These are phyloP conservation scores for Malus asiatica DNA, from an alignment of 306 rosid genomes.

Conservation along the genomic window DNA sequence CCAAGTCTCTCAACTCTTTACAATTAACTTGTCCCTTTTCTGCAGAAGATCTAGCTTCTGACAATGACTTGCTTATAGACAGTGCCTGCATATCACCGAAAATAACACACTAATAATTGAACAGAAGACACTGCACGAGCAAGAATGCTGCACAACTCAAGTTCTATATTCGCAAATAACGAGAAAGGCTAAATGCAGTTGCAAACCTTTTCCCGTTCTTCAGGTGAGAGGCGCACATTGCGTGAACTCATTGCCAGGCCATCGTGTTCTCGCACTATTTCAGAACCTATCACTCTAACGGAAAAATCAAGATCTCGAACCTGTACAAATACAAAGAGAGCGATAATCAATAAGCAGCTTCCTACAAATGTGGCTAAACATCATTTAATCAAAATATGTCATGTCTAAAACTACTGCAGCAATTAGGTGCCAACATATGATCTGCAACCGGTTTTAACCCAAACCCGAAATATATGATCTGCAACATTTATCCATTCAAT, in stretches of 20 bases:
- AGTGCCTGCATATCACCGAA: conserved; percentile 43
- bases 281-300: conserved; percentile 60
- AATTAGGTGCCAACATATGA: too few species aligned
- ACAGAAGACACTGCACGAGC: not conserved
- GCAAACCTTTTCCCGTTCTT: conserved; percentile 67
- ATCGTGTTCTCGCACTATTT: conserved; percentile 56
- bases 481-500: too few species aligned
- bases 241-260: conserved; percentile 97
- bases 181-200: not conserved
- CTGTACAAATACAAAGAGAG: conserved; percentile 33
- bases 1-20: conserved; percentile 41
- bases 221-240: conserved; percentile 69
- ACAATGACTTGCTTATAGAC: conserved; percentile 66
- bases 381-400: not conserved
- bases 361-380: not conserved
- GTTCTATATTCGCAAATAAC: not conserved
- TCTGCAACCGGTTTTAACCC: too few species aligned
- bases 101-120: not conserved
- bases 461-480: too few species aligned
- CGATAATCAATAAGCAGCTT: not conserved
- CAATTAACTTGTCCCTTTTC: conserved; percentile 54
- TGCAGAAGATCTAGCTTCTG: conserved; percentile 52
- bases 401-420: not conserved
- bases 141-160: not conserved
- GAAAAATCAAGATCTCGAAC: conserved; percentile 90